Evolutionary conservation across 148 eudicot genomes (phyloP).

Genomic region (Salicornia ramosissima): DNA sequence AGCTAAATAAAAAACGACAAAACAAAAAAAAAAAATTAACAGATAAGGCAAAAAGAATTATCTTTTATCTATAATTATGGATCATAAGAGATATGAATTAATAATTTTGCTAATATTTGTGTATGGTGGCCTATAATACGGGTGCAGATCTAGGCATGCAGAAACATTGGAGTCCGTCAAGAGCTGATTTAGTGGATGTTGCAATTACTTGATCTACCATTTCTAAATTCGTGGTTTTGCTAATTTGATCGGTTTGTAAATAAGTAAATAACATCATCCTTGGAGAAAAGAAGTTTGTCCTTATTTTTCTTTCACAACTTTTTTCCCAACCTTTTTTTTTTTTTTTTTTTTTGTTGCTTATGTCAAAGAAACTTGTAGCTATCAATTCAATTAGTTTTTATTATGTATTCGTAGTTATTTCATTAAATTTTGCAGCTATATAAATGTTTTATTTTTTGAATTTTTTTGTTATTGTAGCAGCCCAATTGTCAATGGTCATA

Average conservation of each 20-base stretch:
- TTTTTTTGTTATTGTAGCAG: too few relatives aligned
- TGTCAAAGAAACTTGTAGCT: neutral
- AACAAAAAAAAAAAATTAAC: too few relatives aligned
- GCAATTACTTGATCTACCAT: constrained; percentile 1
- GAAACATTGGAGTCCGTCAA: constrained; percentile 21
- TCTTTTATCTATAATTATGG: too few relatives aligned
- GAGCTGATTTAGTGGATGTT: constrained; percentile 11
- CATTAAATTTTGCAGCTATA: too few relatives aligned
- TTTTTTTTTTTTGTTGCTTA: neutral
- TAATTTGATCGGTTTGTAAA: constrained; percentile 4
- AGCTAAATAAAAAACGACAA: too few relatives aligned
- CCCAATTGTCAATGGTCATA: neutral
- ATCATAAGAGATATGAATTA: too few relatives aligned
- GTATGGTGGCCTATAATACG: neutral
- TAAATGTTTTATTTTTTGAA: too few relatives aligned
- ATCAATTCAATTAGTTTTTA: neutral
- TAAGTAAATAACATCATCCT: too few relatives aligned
- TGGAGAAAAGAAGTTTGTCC: neutral
- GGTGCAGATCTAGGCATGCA: constrained; percentile 18
- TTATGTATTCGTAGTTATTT: too few relatives aligned
- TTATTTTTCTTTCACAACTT: neutral
- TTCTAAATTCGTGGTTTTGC: neutral
- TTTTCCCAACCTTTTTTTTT: neutral
- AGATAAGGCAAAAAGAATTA: too few relatives aligned
- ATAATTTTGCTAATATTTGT: too few relatives aligned